Conservation (phyloP, 2,329 filamentous ascomycete genomes). For the Diplodia scrobiculata region DNA sequence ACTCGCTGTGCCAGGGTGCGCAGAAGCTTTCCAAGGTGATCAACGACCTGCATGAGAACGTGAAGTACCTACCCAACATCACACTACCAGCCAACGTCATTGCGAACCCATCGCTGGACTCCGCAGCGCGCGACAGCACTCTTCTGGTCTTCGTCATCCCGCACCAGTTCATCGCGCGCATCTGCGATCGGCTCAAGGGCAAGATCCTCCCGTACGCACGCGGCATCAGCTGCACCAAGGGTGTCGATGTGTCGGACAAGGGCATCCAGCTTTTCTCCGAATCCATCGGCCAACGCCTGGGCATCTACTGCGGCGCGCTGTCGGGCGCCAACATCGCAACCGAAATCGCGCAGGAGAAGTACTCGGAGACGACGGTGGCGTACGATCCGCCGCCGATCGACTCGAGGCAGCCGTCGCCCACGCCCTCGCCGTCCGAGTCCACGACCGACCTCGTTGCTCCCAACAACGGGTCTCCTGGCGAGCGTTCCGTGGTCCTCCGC, state of each 20-base stretch:
- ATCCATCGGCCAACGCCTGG: slow-evolving; percentile 84
- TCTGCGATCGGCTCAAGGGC: slow-evolving; percentile 80
- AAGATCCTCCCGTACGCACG: slow-evolving; percentile 89
- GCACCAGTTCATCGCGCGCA: slow-evolving; percentile 90
- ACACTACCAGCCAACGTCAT: slow-evolving; percentile 78
- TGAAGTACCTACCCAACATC: slow-evolving; percentile 95
- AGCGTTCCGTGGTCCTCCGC: slow-evolving; percentile 71
- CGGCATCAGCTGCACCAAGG: slow-evolving; percentile 97
- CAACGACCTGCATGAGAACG: slow-evolving; percentile 91
- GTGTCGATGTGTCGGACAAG: slow-evolving; percentile 85
- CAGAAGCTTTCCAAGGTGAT: slow-evolving; percentile 90
- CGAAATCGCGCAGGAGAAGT: slow-evolving; percentile 94
- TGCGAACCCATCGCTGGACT: slow-evolving; percentile 77
- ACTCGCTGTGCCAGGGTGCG: slow-evolving; percentile 47
- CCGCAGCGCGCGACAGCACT: slow-evolving; percentile 79
- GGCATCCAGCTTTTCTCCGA: slow-evolving; percentile 91
- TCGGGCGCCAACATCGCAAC: slow-evolving; percentile 95
- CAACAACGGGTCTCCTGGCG: slow-evolving; percentile 35
- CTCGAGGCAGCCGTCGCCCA: slow-evolving; percentile 70
- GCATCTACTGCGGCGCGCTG: slow-evolving; percentile 94
- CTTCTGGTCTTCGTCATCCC: slow-evolving; percentile 96
- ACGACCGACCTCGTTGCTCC: slow-evolving; percentile 57
- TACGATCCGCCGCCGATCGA: slow-evolving; percentile 92
- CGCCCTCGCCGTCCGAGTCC: slow-evolving; percentile 52
- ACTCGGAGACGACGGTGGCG: slow-evolving; percentile 93